Conservation (phyloP, 2,329 filamentous ascomycete genomes). For the Aquanectria penicillioides region DNA sequence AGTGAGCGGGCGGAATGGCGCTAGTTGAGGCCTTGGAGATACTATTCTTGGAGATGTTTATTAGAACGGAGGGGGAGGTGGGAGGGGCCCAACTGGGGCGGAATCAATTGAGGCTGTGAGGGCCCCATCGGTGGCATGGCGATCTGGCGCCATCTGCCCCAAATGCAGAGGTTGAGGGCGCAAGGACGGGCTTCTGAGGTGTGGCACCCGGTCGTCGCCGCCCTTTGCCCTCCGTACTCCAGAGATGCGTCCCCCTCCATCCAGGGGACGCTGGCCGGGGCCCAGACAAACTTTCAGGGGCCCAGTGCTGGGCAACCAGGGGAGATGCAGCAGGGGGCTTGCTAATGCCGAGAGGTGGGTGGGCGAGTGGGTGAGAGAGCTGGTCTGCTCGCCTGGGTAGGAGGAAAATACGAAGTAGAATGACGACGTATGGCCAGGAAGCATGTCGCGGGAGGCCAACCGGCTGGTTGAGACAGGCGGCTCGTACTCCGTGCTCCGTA, state of each 20-base stretch:
- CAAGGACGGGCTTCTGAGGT: too few relatives aligned
- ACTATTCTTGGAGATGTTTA: conserved; percentile 39
- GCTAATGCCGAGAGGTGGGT: conserved; percentile 31
- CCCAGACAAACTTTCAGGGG: conserved; percentile 24
- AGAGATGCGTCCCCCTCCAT: conserved; percentile 6
- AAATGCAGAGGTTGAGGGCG: conserved; percentile 6
- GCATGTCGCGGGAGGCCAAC: neutral
- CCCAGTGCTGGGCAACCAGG: conserved; percentile 27
- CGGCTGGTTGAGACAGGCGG: conserved; percentile 10
- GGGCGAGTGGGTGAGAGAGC: conserved; percentile 6
- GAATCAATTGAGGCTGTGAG: conserved; percentile 42
- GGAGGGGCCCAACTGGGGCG: conserved; percentile 5
- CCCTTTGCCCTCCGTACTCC: conserved; percentile 7
- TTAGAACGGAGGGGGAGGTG: too few relatives aligned
- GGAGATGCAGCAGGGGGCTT: conserved; percentile 26
- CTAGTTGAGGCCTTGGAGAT: conserved; percentile 23
- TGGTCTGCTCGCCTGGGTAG: conserved; percentile 16
- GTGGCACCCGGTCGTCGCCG: conserved; percentile 20
- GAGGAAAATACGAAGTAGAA: conserved; percentile 37
- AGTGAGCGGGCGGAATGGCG: conserved; percentile 32
- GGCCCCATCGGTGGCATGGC: conserved; percentile 34
- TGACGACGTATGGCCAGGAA: conserved; percentile 21
- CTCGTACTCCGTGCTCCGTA: too few relatives aligned
- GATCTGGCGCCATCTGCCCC: conserved; percentile 34
- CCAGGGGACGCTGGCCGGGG: conserved; percentile 9